Base-by-base conservation (phyloP, 805 yeast species). In the Ogataea ramenticola region DNA sequence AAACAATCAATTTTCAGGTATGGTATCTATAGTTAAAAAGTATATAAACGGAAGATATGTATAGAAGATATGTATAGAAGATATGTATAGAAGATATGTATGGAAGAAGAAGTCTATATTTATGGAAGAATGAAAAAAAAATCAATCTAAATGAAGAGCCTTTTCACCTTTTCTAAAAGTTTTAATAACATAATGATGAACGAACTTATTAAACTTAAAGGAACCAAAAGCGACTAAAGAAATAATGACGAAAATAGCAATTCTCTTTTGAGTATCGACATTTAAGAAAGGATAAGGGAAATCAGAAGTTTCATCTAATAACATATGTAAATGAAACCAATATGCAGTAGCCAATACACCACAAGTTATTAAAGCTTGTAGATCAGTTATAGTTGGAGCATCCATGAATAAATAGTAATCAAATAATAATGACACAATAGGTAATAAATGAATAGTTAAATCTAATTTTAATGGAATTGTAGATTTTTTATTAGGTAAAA, bases 271-370 rank as follows among this genome's bases (percentile, higher is more conserved):
- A 29, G 66, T 72, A 6, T 62, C 65, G 14, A 75, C 82, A 55
- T 82, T 75, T 53, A 83, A 64, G 55, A 83, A 83, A 9, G 81
- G 84, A 55, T 83, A 83, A 0, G 91, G 91, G 51, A 76, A 82
- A 16, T 34, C 30, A 12, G 55, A 53, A 16, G 60, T 65, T 2
- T 72, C 80, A 44, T 72, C 75, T 21, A 82, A 65, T 46, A 80
- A 57, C 9, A 52, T 40, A 45, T 73, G 71, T 43, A 83, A 63
- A 58, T 71, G 70, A 37, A 61, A 54, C 76, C 84, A 82, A 58
- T 83, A 83, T 2, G 64, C 62, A 0, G 57, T 47, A 1, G 83
- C 70, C 17, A 79, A 55, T 0, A 49, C 30, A 2, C 62, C 46
- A 20, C 76, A 65, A 7, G 71, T 49, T 0, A 55, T 29, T 38